Base-by-base conservation (phyloP, 352 stramenopile genomes). In the Globisporangium ultimum region DNA sequence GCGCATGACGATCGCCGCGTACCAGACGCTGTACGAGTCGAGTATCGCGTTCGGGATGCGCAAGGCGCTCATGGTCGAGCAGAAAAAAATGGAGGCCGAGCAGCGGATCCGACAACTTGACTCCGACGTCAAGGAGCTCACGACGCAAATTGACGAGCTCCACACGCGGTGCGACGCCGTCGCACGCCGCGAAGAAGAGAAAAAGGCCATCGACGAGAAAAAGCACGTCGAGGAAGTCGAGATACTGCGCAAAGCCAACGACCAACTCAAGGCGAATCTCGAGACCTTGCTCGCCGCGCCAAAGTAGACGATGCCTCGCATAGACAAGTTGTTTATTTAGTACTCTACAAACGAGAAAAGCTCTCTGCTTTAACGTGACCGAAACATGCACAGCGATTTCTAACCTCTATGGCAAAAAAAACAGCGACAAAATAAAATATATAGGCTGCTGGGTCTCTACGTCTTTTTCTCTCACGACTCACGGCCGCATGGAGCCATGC, bases 21-120 rank as follows among this genome's bases (percentile, higher is more conserved):
- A 97, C 60, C 88, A 97, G 70, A 97, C 88, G 17, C 66, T 98
- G 53, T 98, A 98, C 66, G 91, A 98, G 67, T 93, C 76, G 18
- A 92, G 76, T 45, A 97, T 97, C 49, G 91, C 91, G 13, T 98
- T 97, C 59, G 91, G 91, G 34, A 97, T 98, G 79, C 84, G 92
- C 60, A 97, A 98, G 70, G 91, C 92, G 22, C 74, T 98, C 11
- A 95, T 97, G 76, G 87, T 88, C 10, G 88, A 97, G 72, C 92
- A 98, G 58, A 86, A 84, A 50, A 96, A 96, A 64, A 89, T 91
- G 63, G 84, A 97, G 52, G 79, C 93, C 20, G 74, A 96, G 60
- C 76, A 88, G 42, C 84, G 86, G 36, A 93, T 97, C 56, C 79
- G 79, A 36, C 64, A 85, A n/a, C 63, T 97, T 7, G 72, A 95